A percentile compares a stretch with the other conserved stretches of the same genome.
phyloP scores from a whole-genome alignment of 2,329 filamentous ascomycete species.

The Arthrobotrys conoides region DNA sequence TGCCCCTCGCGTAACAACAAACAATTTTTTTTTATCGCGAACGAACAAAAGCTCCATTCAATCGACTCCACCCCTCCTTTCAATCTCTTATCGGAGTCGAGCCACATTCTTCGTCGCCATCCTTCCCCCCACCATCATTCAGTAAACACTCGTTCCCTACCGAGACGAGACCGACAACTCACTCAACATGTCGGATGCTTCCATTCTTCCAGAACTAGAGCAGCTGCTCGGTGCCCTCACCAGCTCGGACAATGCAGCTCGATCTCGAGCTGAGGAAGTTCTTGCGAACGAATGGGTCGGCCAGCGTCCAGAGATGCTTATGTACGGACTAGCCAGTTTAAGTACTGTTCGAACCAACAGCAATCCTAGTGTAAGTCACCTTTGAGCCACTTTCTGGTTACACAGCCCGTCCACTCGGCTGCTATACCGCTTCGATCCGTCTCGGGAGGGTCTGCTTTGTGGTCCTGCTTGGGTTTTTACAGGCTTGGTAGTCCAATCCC shows the following conservation, averaged over 20 bases:
- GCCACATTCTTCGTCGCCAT: constrained; percentile 24
- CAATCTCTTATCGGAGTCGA: constrained; percentile 43
- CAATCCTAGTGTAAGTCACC: constrained; percentile 76
- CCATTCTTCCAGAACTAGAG: constrained; percentile 26
- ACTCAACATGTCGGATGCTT: constrained; percentile 40
- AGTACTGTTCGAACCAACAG: constrained; percentile 77
- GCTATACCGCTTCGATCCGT: constrained; percentile 48
- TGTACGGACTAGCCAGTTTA: constrained; percentile 96
- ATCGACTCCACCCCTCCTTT: constrained; percentile 44
- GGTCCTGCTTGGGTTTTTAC: constrained; percentile 8
- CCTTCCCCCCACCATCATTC: constrained; percentile 26
- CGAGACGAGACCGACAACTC: constrained; percentile 24
- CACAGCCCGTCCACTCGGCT: constrained; percentile 49
- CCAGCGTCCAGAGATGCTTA: constrained; percentile 83
- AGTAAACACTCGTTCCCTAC: constrained; percentile 26
- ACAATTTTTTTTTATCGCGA: constrained; percentile 58
- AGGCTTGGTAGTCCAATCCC: background rate
- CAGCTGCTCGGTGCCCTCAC: constrained; percentile 85
- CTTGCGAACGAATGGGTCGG: constrained; percentile 90
- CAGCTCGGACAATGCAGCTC: constrained; percentile 87
- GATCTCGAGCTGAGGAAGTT: constrained; percentile 89
- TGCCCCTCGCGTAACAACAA: constrained; percentile 61
- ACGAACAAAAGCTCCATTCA: constrained; percentile 32
- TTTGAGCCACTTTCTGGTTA: constrained; percentile 40
- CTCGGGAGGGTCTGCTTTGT: constrained; percentile 13